A percentile compares a stretch with the other conserved stretches of the same genome.
phyloP scores from a whole-genome alignment of 768 basidiomycete species.

The Lactifluus hygrophoroides region DNA sequence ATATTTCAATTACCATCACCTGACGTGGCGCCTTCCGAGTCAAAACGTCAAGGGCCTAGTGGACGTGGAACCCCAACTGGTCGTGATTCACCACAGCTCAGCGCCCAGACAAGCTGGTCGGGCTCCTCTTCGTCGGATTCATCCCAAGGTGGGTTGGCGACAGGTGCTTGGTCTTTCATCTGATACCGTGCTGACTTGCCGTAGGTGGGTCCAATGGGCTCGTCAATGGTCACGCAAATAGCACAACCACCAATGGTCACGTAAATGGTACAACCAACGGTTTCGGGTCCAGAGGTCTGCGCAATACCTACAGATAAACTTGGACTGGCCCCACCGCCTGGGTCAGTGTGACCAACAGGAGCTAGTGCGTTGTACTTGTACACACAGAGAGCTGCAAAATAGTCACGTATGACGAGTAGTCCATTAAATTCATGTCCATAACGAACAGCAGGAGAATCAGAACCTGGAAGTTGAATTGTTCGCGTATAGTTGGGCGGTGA shows the following conservation, averaged over 20 bases:
- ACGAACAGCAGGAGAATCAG: neutral
- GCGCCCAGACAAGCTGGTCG: neutral
- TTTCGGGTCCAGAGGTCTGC: neutral
- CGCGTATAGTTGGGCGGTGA: too few relatives aligned
- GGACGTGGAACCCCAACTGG: neutral
- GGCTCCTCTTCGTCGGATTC: neutral
- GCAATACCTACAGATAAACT: neutral
- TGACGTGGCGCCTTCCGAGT: neutral
- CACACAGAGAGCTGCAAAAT: neutral
- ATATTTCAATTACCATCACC: slow-evolving; percentile 6
- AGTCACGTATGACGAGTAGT: neutral
- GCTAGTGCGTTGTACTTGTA: too few relatives aligned
- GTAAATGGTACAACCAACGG: neutral
- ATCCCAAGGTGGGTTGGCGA: slow-evolving; percentile 12
- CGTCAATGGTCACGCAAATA: neutral
- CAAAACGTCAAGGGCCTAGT: neutral
- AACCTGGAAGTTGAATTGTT: too few relatives aligned
- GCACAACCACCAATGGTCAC: neutral
- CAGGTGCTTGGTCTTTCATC: neutral
- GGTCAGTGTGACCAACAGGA: neutral
- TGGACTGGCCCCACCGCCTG: neutral
- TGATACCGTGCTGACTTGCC: slow-evolving; percentile 2
- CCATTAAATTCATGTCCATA: neutral
- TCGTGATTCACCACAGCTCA: neutral
- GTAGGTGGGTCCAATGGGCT: neutral